Conservation (phyloP, 2,329 filamentous ascomycete species). For the Alternaria solani region DNA sequence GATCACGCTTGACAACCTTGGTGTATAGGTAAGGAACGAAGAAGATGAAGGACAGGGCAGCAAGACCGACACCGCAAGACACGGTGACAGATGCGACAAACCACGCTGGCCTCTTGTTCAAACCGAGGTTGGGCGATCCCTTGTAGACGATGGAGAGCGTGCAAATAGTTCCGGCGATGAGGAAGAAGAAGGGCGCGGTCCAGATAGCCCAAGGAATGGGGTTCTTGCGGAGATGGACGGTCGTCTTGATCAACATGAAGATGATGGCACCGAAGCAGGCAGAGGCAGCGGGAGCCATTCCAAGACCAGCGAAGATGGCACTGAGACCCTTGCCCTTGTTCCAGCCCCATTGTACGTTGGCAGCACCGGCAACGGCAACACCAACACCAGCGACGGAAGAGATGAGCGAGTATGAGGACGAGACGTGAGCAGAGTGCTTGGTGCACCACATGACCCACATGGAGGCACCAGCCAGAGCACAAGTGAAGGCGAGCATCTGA, state of each 20-base stretch:
- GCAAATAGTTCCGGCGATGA: slow-evolving; percentile 76
- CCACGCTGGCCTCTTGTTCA: slow-evolving; percentile 71
- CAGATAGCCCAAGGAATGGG: slow-evolving; percentile 77
- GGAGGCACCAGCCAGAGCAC: slow-evolving; percentile 68
- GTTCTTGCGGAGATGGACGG: slow-evolving; percentile 76
- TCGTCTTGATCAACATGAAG: slow-evolving; percentile 75
- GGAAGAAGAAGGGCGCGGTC: slow-evolving; percentile 78
- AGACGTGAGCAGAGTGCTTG: slow-evolving; percentile 71
- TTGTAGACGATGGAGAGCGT: slow-evolving; percentile 83
- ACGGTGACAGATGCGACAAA: slow-evolving; percentile 73
- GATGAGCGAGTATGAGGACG: slow-evolving; percentile 64
- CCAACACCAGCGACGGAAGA: slow-evolving; percentile 58
- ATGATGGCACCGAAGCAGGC: slow-evolving; percentile 71
- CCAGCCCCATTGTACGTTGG: slow-evolving; percentile 66
- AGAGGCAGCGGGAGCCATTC: slow-evolving; percentile 74
- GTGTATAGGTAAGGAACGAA: slow-evolving; percentile 76
- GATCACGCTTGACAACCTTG: slow-evolving; percentile 73
- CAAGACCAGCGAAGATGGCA: slow-evolving; percentile 69
- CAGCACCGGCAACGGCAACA: slow-evolving; percentile 63
- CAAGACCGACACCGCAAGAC: slow-evolving; percentile 68
- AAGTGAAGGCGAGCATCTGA: slow-evolving; percentile 65
- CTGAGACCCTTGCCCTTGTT: slow-evolving; percentile 71
- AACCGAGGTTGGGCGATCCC: slow-evolving; percentile 72
- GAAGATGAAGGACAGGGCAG: slow-evolving; percentile 69
- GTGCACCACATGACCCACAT: slow-evolving; percentile 85